Evolutionary conservation across 805 yeast genomes (phyloP).

Genomic region (Wickerhamiella cacticola): DNA sequence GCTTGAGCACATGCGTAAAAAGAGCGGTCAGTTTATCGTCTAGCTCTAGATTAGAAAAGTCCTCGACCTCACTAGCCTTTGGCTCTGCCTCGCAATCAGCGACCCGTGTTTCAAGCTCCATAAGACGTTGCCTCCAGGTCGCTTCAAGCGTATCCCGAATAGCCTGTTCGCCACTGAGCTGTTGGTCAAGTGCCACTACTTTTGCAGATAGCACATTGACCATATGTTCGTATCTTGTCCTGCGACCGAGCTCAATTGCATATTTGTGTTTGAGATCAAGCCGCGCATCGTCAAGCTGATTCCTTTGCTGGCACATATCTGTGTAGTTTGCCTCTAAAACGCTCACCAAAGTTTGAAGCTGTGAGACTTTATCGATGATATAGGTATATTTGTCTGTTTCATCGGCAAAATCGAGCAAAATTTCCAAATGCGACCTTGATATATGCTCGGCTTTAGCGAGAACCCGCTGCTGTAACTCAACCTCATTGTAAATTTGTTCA

Average conservation of each 20-base stretch:
- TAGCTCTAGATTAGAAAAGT: conserved; percentile 9
- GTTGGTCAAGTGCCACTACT: conserved; percentile 9
- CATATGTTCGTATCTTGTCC: conserved; percentile 15
- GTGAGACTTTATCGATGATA: conserved; percentile 5
- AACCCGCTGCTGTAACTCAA: conserved; percentile 16
- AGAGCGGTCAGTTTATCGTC: conserved; percentile 13
- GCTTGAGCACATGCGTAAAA: conserved; percentile 11
- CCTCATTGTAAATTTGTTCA: conserved; percentile 23
- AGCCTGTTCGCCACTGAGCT: conserved; percentile 3
- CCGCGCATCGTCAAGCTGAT: conserved; percentile 11
- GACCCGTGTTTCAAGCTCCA: not conserved
- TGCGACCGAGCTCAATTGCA: conserved; percentile 11
- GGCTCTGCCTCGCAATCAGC: not conserved
- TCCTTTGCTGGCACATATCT: conserved; percentile 12
- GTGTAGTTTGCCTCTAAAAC: conserved; percentile 10
- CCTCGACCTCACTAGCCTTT: not conserved
- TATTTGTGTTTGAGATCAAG: conserved; percentile 14
- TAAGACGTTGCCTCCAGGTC: not conserved
- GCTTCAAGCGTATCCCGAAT: conserved; percentile 1
- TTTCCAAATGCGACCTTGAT: conserved; percentile 4
- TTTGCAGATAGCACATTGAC: conserved; percentile 12
- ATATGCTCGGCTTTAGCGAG: conserved; percentile 3
- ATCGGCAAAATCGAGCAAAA: conserved; percentile 6
- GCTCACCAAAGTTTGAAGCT: conserved; percentile 4
- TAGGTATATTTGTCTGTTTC: conserved; percentile 12